A percentile compares a stretch with the other conserved stretches of the same genome.
Evolutionary conservation across 257 asterid genomes (phyloP).

Genomic region (Ehretia macrophylla): DNA sequence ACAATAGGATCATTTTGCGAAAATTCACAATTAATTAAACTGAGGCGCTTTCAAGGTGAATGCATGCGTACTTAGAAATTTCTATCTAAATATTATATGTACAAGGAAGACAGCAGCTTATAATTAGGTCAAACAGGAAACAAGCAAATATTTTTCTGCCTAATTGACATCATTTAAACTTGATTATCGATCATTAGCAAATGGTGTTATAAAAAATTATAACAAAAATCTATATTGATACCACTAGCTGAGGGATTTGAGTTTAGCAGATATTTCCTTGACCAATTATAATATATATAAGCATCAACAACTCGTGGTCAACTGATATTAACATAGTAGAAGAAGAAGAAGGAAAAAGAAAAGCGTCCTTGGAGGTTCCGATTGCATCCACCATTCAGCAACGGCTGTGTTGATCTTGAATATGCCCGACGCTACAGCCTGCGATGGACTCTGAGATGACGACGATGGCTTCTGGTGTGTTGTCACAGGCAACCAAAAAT

Average conservation of each 20-base stretch:
- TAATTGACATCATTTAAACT: not conserved
- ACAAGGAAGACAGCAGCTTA: not conserved
- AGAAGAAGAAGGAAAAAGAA: not conserved
- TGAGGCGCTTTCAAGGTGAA: no score
- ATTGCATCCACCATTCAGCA: constrained; percentile 21
- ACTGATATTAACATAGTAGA: not conserved
- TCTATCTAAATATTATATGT: no score
- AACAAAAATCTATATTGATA: constrained; percentile 8
- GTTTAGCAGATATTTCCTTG: constrained; percentile 25
- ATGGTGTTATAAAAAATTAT: no score
- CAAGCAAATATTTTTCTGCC: not conserved
- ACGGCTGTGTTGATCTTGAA: constrained; percentile 24
- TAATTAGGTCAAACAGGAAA: not conserved
- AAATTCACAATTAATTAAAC: no score
- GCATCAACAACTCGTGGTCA: not conserved
- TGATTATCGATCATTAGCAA: no score
- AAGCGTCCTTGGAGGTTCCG: constrained; percentile 23
- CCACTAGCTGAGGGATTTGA: constrained; percentile 15
- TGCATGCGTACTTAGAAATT: no score
- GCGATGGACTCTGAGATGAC: constrained; percentile 2
- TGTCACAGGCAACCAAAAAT: no score
- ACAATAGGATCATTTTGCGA: no score
- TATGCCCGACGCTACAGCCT: constrained; percentile 15
- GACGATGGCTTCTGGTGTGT: constrained; percentile 1
- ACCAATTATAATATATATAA: constrained; percentile 12